Evolutionary conservation across 2,329 filamentous ascomycete species (phyloP), one percentile per base, ranked within the genome.

Genomic region (Chalara sp.): DNA sequence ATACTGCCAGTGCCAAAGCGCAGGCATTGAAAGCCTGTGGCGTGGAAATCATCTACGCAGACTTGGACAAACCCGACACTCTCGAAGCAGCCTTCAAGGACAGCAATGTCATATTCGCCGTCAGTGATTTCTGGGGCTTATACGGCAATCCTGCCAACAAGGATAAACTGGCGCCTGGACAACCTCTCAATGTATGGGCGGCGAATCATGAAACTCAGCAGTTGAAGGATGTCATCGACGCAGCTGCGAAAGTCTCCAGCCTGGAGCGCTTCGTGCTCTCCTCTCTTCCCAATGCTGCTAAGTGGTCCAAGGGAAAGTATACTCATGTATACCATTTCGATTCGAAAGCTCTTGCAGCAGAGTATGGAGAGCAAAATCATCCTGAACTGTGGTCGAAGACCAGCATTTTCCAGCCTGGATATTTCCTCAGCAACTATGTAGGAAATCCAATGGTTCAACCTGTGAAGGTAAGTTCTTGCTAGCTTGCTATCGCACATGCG

Each of bases 81-180:
- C 58, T 79, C 6, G 61, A 63, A 6, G 32, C 56, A 11, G 75
- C 74, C 2, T 58, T 79, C 31, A 56, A 60, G 0, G 71, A 70
- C 31, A 71, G 70, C 2, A 69, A 76, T 52, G 72, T 72, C 2
- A 70, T 78, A 31, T 80, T 78, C 62, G 58, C 67, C 6, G 69
- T 76, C 46, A 79, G 75, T 21, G 69, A 63, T 50, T 60, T 59
- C 56, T 64, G 56, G 57, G 45, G 47, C 7, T 28, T 52, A 0
- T 62, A 61, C 48, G 55, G 53, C 46, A 50, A 58, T 28, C 59
- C 59, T 39, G 35, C 35, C 8, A 39, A 39, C 35, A 39, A 39
- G n/a, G 35, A 39, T n/a, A 39, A 8, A n/a, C 35, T n/a, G 8
- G n/a, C 8, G 35, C 35, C 35, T n/a, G 35, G 35, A n/a, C 35